phyloP scores from a whole-genome alignment of 148 eudicot genomes.

The Pouteria glomerata region DNA sequence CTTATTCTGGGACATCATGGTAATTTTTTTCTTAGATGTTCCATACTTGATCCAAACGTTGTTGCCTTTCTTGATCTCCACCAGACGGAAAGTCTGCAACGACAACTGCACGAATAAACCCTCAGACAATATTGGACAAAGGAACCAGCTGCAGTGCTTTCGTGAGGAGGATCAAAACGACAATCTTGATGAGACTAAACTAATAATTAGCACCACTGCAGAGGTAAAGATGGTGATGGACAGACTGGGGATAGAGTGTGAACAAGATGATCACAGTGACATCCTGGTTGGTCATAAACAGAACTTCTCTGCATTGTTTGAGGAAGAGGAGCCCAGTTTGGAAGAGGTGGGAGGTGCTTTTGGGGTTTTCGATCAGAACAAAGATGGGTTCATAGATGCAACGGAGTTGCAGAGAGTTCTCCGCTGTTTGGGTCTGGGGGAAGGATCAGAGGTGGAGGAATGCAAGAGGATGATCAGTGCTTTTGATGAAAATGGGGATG shows the following conservation, averaged over 20 bases:
- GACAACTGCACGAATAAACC: too few species aligned
- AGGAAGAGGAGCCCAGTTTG: constrained; percentile 49
- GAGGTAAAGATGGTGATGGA: constrained; percentile 13
- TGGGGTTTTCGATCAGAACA: constrained; percentile 58
- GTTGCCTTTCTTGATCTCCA: neutral
- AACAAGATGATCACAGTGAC: neutral
- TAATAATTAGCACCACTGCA: too few species aligned
- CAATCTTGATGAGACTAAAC: too few species aligned
- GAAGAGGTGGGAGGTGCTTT: constrained; percentile 57
- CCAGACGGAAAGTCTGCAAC: neutral
- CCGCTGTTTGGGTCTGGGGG: constrained; percentile 37
- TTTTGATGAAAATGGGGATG: constrained; percentile 46
- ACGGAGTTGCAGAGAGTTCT: constrained; percentile 54
- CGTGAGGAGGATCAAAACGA: neutral
- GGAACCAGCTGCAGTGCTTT: neutral
- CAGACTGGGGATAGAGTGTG: constrained; percentile 2
- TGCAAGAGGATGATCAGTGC: constrained; percentile 47
- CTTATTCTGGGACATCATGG: neutral
- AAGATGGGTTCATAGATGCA: constrained; percentile 72
- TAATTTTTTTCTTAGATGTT: neutral
- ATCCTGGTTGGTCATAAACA: neutral
- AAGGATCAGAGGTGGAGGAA: constrained; percentile 28
- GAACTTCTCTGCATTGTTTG: constrained; percentile 40
- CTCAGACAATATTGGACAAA: neutral
- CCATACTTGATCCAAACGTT: neutral